Percentiles rank a stretch among this genome's conserved stretches.
These are phyloP conservation scores for Gentiana macrophylla DNA, from an alignment of 257 asterid species.

Conservation along the genomic window DNA sequence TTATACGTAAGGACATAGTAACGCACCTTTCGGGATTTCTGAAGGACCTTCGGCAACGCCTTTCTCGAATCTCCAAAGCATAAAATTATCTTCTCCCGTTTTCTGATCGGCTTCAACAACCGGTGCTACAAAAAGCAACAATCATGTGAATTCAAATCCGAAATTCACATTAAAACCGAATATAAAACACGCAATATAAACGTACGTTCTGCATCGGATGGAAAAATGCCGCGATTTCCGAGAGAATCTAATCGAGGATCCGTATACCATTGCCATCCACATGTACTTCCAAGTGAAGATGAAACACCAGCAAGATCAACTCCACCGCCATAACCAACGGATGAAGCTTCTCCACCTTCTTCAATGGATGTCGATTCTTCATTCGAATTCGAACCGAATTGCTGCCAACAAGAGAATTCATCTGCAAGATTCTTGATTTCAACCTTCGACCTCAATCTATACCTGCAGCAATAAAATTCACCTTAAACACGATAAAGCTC, in stretches of 20 bases:
- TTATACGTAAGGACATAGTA: background rate
- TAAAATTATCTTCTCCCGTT: constrained; percentile 60
- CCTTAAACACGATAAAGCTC: no score
- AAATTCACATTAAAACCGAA: no score
- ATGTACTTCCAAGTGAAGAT: constrained; percentile 41
- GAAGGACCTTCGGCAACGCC: constrained; percentile 90
- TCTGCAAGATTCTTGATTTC: constrained; percentile 61
- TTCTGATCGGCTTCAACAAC: constrained; percentile 73
- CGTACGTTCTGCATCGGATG: constrained; percentile 58
- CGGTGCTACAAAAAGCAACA: constrained; percentile 50
- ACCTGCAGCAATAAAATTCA: constrained; percentile 29
- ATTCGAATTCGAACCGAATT: constrained; percentile 45
- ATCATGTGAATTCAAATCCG: no score
- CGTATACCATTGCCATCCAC: constrained; percentile 74
- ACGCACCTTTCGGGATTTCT: constrained; percentile 78
- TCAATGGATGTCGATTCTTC: constrained; percentile 25
- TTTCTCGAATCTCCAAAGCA: constrained; percentile 85
- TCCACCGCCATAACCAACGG: constrained; percentile 74
- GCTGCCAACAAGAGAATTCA: constrained; percentile 81
- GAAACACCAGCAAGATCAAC: constrained; percentile 49
- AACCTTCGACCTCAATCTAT: constrained; percentile 77
- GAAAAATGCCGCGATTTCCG: constrained; percentile 81
- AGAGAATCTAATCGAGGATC: constrained; percentile 90
- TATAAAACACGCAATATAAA: background rate
- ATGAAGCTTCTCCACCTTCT: constrained; percentile 49